A percentile compares a stretch with the other conserved stretches of the same genome.
Conservation (phyloP, 179 eudicot genomes). For the Actinidia polygama region DNA sequence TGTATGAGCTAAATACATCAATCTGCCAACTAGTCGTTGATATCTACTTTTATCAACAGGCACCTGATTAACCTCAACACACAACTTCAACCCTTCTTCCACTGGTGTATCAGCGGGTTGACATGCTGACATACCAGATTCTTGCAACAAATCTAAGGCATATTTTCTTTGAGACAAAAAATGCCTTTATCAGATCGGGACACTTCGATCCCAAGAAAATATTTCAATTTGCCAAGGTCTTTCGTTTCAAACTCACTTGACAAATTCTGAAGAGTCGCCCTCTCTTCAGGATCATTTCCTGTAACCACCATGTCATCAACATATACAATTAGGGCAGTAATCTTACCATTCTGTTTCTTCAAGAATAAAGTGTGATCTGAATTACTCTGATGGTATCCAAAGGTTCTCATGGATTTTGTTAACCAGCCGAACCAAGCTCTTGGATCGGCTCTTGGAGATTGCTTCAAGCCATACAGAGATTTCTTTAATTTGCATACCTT, state of each 20-base stretch:
- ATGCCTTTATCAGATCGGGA: neutral
- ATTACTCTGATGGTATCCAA: too few relatives aligned
- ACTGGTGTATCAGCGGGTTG: neutral
- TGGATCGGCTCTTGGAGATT: too few relatives aligned
- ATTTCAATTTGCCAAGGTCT: neutral
- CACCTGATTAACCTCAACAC: neutral
- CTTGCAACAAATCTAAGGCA: neutral
- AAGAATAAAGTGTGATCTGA: too few relatives aligned
- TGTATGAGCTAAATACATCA: neutral
- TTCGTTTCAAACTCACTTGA: neutral
- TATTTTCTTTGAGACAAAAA: too few relatives aligned
- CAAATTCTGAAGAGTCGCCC: neutral
- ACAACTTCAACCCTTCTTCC: too few relatives aligned
- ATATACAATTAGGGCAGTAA: neutral
- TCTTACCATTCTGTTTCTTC: neutral
- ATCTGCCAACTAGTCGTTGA: neutral
- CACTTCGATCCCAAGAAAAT: too few relatives aligned
- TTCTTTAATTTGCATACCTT: neutral
- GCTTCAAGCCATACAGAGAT: too few relatives aligned
- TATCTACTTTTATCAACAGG: neutral
- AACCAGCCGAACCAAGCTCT: too few relatives aligned
- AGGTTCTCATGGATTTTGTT: too few relatives aligned
- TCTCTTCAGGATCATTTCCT: neutral
- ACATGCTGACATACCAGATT: neutral
- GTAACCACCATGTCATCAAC: neutral